Conservation (phyloP, 2,329 filamentous ascomycete genomes). For the Colletotrichum filicis region DNA sequence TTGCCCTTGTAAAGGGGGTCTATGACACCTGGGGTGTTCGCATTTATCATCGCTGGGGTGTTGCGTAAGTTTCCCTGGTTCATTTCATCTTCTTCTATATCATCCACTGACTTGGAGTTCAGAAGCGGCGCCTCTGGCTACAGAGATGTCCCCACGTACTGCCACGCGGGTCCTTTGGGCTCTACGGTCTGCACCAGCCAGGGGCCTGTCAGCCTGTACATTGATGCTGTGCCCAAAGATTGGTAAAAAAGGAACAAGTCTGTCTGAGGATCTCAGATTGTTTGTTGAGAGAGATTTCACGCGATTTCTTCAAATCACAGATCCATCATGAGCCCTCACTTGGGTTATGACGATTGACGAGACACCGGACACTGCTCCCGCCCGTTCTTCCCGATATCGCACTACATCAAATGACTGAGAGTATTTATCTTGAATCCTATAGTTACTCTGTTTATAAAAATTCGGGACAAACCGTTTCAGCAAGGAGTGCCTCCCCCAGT, state of each 20-base stretch:
- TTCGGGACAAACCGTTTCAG: too few species aligned
- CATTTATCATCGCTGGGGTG: not conserved
- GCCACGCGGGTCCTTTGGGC: not conserved
- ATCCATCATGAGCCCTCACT: too few species aligned
- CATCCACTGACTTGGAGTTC: not conserved
- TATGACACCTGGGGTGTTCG: not conserved
- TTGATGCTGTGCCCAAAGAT: not conserved
- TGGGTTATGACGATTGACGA: too few species aligned
- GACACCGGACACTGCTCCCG: too few species aligned
- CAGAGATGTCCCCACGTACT: constrained; percentile 3
- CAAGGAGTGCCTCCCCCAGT: too few species aligned
- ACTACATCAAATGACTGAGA: too few species aligned
- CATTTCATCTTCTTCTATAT: not conserved
- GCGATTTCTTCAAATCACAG: too few species aligned
- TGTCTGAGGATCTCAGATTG: too few species aligned
- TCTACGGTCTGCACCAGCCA: constrained; percentile 4
- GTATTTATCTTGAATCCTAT: too few species aligned
- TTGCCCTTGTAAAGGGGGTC: constrained; percentile 6
- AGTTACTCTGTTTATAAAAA: too few species aligned
- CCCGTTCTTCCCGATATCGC: too few species aligned
- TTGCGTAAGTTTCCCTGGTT: not conserved
- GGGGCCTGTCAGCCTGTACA: not conserved
- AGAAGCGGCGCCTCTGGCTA: constrained; percentile 15
- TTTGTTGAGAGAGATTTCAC: too few species aligned
- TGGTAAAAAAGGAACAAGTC: not conserved